These are phyloP conservation scores for bread wheat (Triticum aestivum) DNA, from an alignment of 176 grass and related monocot genomes.

Conservation along the genomic window IWGSC_CS_RefSeq_v2.1 NC_057796.1:333480957-333481456, in stretches of 20 bases:
- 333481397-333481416: conserved; percentile 11
- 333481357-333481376: neutral
- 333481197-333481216: neutral
- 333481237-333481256: conserved; percentile 22
- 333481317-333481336: conserved; percentile 38
- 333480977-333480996: neutral
- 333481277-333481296: conserved; percentile 40
- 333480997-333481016: neutral
- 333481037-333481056: neutral
- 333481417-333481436: conserved; percentile 36
- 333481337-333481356: conserved; percentile 30
- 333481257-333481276: conserved; percentile 47
- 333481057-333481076: neutral
- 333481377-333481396: conserved; percentile 22
- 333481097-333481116: neutral
- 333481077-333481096: neutral
- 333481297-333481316: conserved; percentile 40
- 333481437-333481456: conserved; percentile 20
- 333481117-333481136: neutral
- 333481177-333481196: neutral
- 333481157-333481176: neutral
- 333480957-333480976: neutral
- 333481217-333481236: conserved; percentile 37
- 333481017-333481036: neutral
- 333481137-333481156: neutral